phyloP scores from a whole-genome alignment of 2,329 filamentous ascomycete species.

The Pyricularia grisea region DNA sequence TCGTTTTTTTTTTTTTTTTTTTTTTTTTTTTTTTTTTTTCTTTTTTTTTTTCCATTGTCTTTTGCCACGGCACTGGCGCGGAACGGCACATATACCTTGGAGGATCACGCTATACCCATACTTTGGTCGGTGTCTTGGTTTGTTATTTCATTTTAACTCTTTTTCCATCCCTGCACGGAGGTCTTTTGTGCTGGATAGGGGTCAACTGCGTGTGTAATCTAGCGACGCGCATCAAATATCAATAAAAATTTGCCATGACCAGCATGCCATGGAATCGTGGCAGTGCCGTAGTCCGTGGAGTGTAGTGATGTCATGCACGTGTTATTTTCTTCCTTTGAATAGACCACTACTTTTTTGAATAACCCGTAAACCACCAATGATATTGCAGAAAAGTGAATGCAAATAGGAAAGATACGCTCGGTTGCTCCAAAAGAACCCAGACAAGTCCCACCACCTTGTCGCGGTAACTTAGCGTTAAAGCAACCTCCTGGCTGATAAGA shows the following conservation, averaged over 20 bases:
- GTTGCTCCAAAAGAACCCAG: no score
- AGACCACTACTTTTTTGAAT: no score
- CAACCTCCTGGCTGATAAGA: no score
- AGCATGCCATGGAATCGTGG: background rate
- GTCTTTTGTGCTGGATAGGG: background rate
- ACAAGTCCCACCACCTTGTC: no score
- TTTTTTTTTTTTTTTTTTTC: background rate
- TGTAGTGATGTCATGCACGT: background rate
- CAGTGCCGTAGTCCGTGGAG: background rate
- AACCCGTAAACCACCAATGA: no score
- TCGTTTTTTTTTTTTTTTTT: background rate
- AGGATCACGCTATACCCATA: constrained; percentile 1
- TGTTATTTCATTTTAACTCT: background rate
- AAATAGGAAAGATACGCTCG: no score
- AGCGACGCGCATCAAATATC: background rate
- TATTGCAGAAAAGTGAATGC: no score
- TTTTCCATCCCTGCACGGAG: constrained; percentile 12
- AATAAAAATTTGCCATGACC: background rate
- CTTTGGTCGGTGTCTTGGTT: background rate
- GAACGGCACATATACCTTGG: background rate
- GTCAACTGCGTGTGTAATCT: background rate
- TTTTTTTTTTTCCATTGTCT: background rate
- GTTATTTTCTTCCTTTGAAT: no score
- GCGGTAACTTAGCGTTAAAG: no score
- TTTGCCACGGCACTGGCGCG: background rate